These are phyloP conservation scores for Podaxis sp. DNA, from an alignment of 768 basidiomycete genomes.

Conservation along the genomic window DNA sequence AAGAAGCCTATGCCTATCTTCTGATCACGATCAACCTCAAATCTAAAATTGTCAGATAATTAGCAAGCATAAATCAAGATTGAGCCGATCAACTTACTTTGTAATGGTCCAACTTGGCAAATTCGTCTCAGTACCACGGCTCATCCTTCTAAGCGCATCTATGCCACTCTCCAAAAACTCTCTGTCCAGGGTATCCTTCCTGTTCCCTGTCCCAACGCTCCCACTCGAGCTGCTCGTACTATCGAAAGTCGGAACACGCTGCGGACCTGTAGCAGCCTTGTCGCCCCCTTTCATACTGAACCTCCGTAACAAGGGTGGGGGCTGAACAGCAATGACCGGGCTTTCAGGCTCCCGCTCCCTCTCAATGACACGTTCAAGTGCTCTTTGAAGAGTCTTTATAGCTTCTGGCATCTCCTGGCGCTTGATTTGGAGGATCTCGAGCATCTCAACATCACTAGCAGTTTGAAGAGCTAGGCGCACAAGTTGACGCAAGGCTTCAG, in stretches of 20 bases:
- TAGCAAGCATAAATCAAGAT: not conserved
- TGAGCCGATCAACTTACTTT: constrained; percentile 4
- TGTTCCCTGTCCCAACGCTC: constrained; percentile 10
- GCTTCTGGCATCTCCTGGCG: constrained; percentile 78
- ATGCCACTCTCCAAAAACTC: constrained; percentile 75
- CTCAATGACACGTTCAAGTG: constrained; percentile 41
- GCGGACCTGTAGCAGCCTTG: constrained; percentile 1
- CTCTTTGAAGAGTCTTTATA: constrained; percentile 73
- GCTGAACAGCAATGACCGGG: not conserved
- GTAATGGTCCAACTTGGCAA: constrained; percentile 81
- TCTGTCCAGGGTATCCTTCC: constrained; percentile 48
- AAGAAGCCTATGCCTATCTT: constrained; percentile 77
- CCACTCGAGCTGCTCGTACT: constrained; percentile 24
- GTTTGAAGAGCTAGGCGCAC: constrained; percentile 58
- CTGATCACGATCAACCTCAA: constrained; percentile 68
- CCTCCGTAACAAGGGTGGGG: constrained; percentile 13
- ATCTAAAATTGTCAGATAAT: constrained; percentile 2
- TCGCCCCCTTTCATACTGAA: constrained; percentile 20
- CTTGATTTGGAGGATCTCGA: constrained; percentile 59
- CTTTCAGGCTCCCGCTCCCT: constrained; percentile 29
- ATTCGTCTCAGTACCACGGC: constrained; percentile 36
- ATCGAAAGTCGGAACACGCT: constrained; percentile 25
- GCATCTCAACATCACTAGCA: constrained; percentile 63
- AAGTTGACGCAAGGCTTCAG: constrained; percentile 53
- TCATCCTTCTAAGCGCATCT: constrained; percentile 67